Evolutionary conservation across 148 eudicot genomes (phyloP).

Genomic region (Fagopyrum homotropicum): DNA sequence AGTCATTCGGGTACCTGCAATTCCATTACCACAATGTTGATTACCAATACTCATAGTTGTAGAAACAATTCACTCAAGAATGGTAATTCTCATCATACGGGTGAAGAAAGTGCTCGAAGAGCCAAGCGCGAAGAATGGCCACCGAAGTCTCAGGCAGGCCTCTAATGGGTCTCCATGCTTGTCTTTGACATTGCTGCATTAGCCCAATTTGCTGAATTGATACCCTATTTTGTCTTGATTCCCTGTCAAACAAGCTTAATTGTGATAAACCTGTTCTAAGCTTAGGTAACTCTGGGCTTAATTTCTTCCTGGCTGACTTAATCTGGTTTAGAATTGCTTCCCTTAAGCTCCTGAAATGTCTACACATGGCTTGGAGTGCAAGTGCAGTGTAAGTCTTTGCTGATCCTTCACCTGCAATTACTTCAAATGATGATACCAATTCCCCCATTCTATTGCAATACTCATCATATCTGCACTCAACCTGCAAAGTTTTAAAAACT

Average conservation of each 20-base stretch:
- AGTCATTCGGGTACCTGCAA: constrained; percentile 82
- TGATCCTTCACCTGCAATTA: constrained; percentile 66
- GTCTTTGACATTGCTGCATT: constrained; percentile 41
- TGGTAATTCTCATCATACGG: constrained; percentile 41
- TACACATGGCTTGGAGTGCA: constrained; percentile 89
- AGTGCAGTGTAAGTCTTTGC: constrained; percentile 86
- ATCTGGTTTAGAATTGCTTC: constrained; percentile 72
- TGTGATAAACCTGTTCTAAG: constrained; percentile 47
- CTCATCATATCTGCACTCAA: constrained; percentile 73
- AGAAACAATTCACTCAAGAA: background rate
- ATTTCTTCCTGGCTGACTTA: constrained; percentile 29
- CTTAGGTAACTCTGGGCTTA: constrained; percentile 43
- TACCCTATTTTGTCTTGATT: constrained; percentile 32
- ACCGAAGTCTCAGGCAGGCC: constrained; percentile 92
- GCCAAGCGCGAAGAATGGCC: constrained; percentile 75
- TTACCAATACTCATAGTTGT: no score
- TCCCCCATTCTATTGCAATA: constrained; percentile 67
- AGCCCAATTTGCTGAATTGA: constrained; percentile 69
- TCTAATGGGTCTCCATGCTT: constrained; percentile 83
- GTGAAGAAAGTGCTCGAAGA: constrained; percentile 88
- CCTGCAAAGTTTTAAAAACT: constrained; percentile 32
- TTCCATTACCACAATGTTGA: background rate
- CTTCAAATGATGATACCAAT: constrained; percentile 60
- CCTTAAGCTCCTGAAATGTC: constrained; percentile 73
- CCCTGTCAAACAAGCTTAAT: constrained; percentile 50